Percentiles rank a stretch among this genome's conserved stretches.
phyloP scores from a whole-genome alignment of 176 grass and related monocot genomes.

The Hordeum marinum region DNA sequence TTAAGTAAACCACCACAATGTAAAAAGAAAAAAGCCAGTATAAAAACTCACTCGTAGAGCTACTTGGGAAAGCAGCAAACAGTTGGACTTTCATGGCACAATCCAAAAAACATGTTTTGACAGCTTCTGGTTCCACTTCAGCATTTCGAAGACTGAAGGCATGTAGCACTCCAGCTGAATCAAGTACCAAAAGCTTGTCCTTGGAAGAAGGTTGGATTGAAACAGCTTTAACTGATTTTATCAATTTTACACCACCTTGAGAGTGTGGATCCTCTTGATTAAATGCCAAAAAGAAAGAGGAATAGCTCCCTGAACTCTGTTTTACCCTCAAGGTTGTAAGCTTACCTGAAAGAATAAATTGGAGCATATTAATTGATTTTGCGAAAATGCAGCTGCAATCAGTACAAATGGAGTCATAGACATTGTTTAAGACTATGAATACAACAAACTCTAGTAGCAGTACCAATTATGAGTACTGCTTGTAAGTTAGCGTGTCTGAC shows the following conservation, averaged over 20 bases:
- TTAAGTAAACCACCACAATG: slow-evolving; percentile 40
- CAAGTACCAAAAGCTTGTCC: slow-evolving; percentile 69
- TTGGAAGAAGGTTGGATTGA: slow-evolving; percentile 67
- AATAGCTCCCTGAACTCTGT: slow-evolving; percentile 71
- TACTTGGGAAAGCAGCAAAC: slow-evolving; percentile 68
- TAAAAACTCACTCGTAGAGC: slow-evolving; percentile 67
- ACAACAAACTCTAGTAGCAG: neutral
- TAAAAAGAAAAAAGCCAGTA: slow-evolving; percentile 15
- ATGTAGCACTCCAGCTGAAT: slow-evolving; percentile 80
- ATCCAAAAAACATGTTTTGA: slow-evolving; percentile 38
- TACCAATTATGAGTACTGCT: neutral
- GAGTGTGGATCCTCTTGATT: slow-evolving; percentile 25
- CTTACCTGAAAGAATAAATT: slow-evolving; percentile 65
- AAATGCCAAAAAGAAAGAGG: slow-evolving; percentile 47
- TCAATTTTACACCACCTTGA: slow-evolving; percentile 27
- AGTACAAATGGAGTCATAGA: neutral
- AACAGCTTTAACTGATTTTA: slow-evolving; percentile 47
- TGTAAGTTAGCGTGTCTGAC: neutral
- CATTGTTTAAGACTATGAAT: neutral
- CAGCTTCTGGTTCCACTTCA: slow-evolving; percentile 26
- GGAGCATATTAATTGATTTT: slow-evolving; percentile 10
- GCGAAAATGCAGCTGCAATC: slow-evolving; percentile 5
- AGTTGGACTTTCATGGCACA: slow-evolving; percentile 72
- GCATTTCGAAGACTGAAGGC: slow-evolving; percentile 38
- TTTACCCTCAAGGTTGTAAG: slow-evolving; percentile 68